Evolutionary conservation across 139 green algal genomes (phyloP), one percentile per base, ranked within the genome.

Genomic region (Coelastrella sp.): DNA sequence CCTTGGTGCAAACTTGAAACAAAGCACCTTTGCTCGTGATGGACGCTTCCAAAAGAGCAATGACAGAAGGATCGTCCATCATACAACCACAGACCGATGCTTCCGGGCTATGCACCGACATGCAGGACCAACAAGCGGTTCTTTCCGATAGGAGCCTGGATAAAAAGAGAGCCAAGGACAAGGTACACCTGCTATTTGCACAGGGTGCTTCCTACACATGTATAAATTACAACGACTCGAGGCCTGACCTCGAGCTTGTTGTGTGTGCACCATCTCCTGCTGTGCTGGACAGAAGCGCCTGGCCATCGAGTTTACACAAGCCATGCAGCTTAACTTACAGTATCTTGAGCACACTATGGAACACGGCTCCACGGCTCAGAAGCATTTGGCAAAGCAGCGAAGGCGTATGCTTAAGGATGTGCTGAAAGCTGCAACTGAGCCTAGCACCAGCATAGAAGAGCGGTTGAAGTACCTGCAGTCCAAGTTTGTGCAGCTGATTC

Each of bases 391-490:
- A 21, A 69, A 53, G 51, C 35, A 82, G 23, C 75, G 75, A 11
- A 45, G 75, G 32, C 51, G 45, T 34, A n/a, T 51, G 75, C 8
- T 82, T 34, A 64, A 64, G 35, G 75, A 51, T 25, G 75, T 82
- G 19, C 51, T 82, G 21, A 69, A 69, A 60, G 51, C 13, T 5
- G 75, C 66, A 15, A 71, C 75, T 59, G 53, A 69, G 9, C 75
- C 21, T 32, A 69, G 53, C 53, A 38, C 34, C 32, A 81, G 73
- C 35, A 32, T 48, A 15, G 75, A 82, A 35, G 75, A 82, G 53
- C 75, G 75, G 7, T 21, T 82, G 75, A 51, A 53, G 9, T 51
- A 71, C 23, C 75, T 82, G 75, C 75, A 82, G 38, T 27, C 51
- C 6, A 69, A 71, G 35, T 82, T 71, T 40, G 75, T 69, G 75